Evolutionary conservation across 495 filamentous ascomycete species (phyloP).

Genomic region (Hypoxylon trugodes): DNA sequence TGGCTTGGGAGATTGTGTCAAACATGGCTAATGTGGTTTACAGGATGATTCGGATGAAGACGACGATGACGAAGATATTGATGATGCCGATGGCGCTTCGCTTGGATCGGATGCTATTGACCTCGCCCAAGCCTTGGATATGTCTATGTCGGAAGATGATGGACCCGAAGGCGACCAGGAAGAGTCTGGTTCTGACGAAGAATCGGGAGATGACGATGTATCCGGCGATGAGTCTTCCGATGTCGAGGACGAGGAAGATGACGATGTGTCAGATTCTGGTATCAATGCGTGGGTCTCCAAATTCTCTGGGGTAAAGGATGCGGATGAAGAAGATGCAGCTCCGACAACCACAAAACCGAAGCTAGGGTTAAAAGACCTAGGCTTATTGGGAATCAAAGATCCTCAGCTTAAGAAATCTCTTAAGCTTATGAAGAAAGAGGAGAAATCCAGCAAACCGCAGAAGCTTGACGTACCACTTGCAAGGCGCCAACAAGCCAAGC

Average conservation of each 20-base stretch:
- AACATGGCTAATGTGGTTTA: slow-evolving; percentile 40
- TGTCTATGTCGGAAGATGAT: slow-evolving; percentile 61
- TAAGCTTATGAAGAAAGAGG: slow-evolving; percentile 68
- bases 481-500: slow-evolving; percentile 86
- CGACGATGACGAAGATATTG: slow-evolving; percentile 66
- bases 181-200: slow-evolving; percentile 58
- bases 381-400: slow-evolving; percentile 75
- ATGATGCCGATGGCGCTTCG: slow-evolving; percentile 60
- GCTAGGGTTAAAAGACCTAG: slow-evolving; percentile 81
- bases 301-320: slow-evolving; percentile 58
- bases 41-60: slow-evolving; percentile 35
- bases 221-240: slow-evolving; percentile 54
- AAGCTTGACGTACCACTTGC: slow-evolving; percentile 86
- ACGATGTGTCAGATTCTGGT: slow-evolving; percentile 67
- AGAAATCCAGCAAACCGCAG: slow-evolving; percentile 62
- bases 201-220: slow-evolving; percentile 52
- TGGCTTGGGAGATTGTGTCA: slow-evolving; percentile 37
- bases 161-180: slow-evolving; percentile 48
- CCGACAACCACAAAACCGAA: slow-evolving; percentile 65
- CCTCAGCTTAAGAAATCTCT: slow-evolving; percentile 79
- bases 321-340: slow-evolving; percentile 38
- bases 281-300: slow-evolving; percentile 72
- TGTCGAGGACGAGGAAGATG: slow-evolving; percentile 56
- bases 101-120: slow-evolving; percentile 88
- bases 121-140: slow-evolving; percentile 81